Base-by-base conservation (phyloP, 2,329 filamentous ascomycete species). In the Diaporthe citriasiana region DNA sequence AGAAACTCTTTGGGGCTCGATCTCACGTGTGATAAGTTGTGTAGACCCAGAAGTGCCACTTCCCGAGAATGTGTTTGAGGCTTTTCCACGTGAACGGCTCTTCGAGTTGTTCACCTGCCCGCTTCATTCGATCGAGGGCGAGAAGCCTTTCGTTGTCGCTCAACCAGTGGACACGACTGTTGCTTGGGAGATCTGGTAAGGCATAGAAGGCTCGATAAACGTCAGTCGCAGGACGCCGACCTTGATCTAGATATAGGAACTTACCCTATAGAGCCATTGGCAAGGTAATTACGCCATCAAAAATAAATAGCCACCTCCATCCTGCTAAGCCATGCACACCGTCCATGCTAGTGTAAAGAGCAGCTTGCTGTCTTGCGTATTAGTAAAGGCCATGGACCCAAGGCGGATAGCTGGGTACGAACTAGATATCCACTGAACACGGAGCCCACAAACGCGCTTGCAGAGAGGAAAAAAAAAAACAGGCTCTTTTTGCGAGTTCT, bases 21-120 rank as follows among this genome's bases (percentile, higher is more conserved):
- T 45, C 76, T 71, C 55, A 79, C 77, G 78, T 79, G 51, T 80
- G 79, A 55, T 79, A 80, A 22, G 77, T 70, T 12, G 79, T 80
- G 56, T 80, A 80, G 5, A 80, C 78, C 79, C 78, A 82, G 55
- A 82, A 80, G 73, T 82, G 79, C 80, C 80, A 82, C 27, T 80
- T 80, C 33, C 66, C 75, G 63, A 82, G 77, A 3, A 81, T 77
- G 2, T 79, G 77, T 71, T 71, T 80, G 15, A 79, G 53, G 56
- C 75, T 75, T 10, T 30, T 30, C 40, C 76, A 17, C 10, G 76
- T 77, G 55, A 77, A 70, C 74, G 78, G 57, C 72, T 76, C 77
- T 70, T 78, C 72, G 73, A 77, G 75, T 72, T 76, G 45, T 77
- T 76, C 79, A 4, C 78, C 78, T 2, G 78, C 73, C 12, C 74